Evolutionary conservation across 2,329 filamentous ascomycete species (phyloP), one percentile per base, ranked within the genome.

Genomic region (Nigrospora sphaerica): DNA sequence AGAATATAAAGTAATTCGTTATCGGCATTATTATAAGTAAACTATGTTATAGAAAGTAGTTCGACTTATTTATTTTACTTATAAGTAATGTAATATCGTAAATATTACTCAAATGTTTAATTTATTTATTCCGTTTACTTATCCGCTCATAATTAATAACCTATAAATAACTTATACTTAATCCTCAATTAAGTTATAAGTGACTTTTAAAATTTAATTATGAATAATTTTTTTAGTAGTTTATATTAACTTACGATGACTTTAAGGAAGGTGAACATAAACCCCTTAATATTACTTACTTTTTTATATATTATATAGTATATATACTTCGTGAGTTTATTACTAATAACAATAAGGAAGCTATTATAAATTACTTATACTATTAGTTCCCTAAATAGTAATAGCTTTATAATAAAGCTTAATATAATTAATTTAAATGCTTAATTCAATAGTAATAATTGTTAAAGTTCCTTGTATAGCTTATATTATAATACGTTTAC

Each of bases 21-120:
- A 44, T 47, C n/a, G 37, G 32, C 23, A 36, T 32, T 47, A 46
- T 49, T 51, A 44, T 49, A 49, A 7, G 17, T 16, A 34, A 49
- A 42, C 35, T 51, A 44, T 42, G 35, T 28, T 47, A 35, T 39
- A 35, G 37, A 36, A 47, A 49, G 33, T 45, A 49, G 37, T 41
- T 38, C 32, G 14, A 45, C 13, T 35, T 42, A 52, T 32, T 43
- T 49, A 34, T 46, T 38, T 46, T 46, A 44, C 33, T 42, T 32
- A 32, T 44, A 47, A 39, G 38, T 42, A 47, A 51, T 37, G 41
- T 45, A 46, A 23, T 23, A 39, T 35, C 18, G n/a, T 44, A 51
- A 32, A 14, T 53, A 51, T 28, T 47, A 35, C 40, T 52, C 35
- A 9, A 44, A 17, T n/a, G 32, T 41, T 28, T 50, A 38, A 41